Percentiles rank a stretch among this genome's conserved stretches.
phyloP scores from a whole-genome alignment of 345 rosid species.

The Bruguiera gymnorhiza region DNA sequence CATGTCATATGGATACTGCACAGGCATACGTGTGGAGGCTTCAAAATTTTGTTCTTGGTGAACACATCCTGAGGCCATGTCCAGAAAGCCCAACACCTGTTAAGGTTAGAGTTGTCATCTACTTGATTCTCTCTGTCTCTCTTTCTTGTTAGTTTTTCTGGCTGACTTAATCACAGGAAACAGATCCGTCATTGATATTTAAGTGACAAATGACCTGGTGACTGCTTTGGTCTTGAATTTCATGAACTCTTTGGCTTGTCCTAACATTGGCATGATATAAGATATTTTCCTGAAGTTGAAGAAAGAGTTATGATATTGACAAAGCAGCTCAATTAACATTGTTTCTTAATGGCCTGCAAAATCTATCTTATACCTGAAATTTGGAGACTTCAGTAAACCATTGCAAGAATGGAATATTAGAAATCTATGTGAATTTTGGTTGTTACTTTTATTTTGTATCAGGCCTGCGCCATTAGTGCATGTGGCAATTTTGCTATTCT shows the following conservation, averaged over 20 bases:
- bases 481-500: constrained; percentile 95
- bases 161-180: not conserved
- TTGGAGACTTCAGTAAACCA: not conserved
- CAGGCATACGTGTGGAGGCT: constrained; percentile 98
- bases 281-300: not conserved
- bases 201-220: not conserved
- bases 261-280: constrained; percentile 3
- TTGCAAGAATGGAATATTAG: not conserved
- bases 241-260: not conserved
- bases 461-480: constrained; percentile 93
- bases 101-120: constrained; percentile 48
- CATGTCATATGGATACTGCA: constrained; percentile 87
- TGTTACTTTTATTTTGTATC: constrained; percentile 17
- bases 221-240: not conserved
- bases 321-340: not conserved
- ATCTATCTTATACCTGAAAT: not conserved
- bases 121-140: not conserved
- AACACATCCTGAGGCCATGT: constrained; percentile 90
- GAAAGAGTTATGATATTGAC: constrained; percentile 1
- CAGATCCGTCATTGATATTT: not conserved
- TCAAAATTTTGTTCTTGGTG: constrained; percentile 96
- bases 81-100: constrained; percentile 76
- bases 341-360: not conserved
- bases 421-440: not conserved
- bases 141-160: not conserved